Evolutionary conservation across 2,329 filamentous ascomycete species (phyloP), one percentile per base, ranked within the genome.

Genomic region (Alternaria burnsii): DNA sequence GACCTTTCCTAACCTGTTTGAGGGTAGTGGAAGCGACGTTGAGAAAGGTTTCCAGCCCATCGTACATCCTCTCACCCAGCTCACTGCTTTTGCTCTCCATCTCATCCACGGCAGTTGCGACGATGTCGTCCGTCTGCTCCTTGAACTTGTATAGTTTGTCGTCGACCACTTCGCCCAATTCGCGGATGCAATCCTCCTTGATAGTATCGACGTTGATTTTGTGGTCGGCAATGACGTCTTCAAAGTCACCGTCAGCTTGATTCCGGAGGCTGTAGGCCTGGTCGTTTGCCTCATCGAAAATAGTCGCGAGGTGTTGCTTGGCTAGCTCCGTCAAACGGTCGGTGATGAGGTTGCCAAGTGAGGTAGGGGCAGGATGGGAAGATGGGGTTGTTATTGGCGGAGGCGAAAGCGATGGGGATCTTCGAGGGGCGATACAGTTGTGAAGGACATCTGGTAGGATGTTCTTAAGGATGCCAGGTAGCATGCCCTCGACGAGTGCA

Each of bases 241-340:
- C 34, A 22, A 67, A 62, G 5, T 67, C 55, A 7, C 51, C 50
- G 3, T 66, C 61, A 11, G 63, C 63, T 7, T 28, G 36, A 20
- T 12, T 38, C 1, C 56, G 60, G 16, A 66, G 38, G 32, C 55
- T 51, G 18, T 59, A 42, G 2, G 63, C 63, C 20, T 66, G 50
- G 26, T 56, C 52, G 12, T 59, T 40, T 1, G 61, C 53, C 16
- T 67, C 41, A 4, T 44, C 42, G 18, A 56, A 66, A 3, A 67
- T 53, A 2, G 18, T 40, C 16, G 38, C 6, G 3, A 66, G 30
- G 8, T 64, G 43, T 3, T 28, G 34, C 44, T 61, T 41, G 14
- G 57, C 50, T 1, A 41, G 38, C 22, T 20, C 41, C 3, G 52
- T 48, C 12, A 61, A 9, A 7, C 40, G 55, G 3, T 53, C 58